These are phyloP conservation scores for Quercus alba DNA, from an alignment of 306 rosid genomes.

Conservation along the genomic window DNA sequence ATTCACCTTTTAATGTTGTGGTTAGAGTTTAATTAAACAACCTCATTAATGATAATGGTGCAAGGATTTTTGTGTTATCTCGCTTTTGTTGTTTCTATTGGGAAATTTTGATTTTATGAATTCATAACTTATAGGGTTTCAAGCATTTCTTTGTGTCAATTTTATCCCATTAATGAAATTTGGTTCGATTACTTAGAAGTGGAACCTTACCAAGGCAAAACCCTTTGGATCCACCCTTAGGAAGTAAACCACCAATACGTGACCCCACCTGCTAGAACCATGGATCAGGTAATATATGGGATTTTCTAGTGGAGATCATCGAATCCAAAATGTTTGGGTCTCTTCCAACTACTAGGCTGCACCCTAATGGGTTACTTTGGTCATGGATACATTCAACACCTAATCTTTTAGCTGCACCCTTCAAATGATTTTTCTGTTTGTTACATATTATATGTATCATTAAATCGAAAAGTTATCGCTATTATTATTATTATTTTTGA, in stretches of 20 bases:
- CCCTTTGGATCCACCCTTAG: no score
- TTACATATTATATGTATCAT: no score
- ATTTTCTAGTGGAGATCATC: no score
- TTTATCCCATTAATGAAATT: constrained; percentile 1
- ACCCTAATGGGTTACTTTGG: neutral
- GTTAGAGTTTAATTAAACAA: constrained; percentile 17
- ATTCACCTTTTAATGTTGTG: neutral
- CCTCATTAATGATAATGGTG: neutral
- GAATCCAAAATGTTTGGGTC: no score
- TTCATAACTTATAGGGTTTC: constrained; percentile 26
- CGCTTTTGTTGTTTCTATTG: neutral
- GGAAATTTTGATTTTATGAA: constrained; percentile 3
- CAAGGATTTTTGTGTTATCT: constrained; percentile 6
- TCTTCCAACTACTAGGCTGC: no score
- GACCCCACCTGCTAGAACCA: no score
- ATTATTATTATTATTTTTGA: neutral
- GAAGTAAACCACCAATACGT: no score
- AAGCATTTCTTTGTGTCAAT: neutral
- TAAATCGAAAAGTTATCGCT: no score
- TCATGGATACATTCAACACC: neutral
- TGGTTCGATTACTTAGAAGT: neutral
- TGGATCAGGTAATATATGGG: no score
- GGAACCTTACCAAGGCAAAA: neutral
- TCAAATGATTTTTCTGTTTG: neutral
- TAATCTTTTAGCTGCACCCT: neutral